These are phyloP conservation scores for Microbotryomycetes sp. DNA, from an alignment of 1,284 basidiomycete species.

Conservation along the genomic window DNA sequence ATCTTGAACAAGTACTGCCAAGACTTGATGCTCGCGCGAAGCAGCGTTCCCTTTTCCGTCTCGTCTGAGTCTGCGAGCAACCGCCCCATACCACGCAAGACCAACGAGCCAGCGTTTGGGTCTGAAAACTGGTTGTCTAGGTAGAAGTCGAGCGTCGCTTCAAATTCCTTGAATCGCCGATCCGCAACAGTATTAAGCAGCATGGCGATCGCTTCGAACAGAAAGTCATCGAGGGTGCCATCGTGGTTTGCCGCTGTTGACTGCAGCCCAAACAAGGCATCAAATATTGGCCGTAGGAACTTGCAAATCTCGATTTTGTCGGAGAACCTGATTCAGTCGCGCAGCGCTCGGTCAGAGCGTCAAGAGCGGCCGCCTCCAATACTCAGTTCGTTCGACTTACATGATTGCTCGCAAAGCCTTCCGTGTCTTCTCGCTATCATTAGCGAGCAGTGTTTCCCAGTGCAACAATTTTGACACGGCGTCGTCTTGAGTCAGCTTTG, in stretches of 20 bases:
- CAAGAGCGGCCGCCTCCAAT: too few species aligned
- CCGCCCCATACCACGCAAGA: conserved; percentile 78
- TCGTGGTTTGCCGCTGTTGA: conserved; percentile 64
- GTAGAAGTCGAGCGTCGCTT: conserved; percentile 86
- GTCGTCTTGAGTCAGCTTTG: conserved; percentile 83
- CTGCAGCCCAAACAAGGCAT: conserved; percentile 85
- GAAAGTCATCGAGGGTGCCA: conserved; percentile 74
- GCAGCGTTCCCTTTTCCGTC: conserved; percentile 64
- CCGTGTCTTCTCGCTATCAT: conserved; percentile 63
- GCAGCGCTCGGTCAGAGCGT: background rate
- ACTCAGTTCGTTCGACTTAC: too few species aligned
- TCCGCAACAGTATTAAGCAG: conserved; percentile 78
- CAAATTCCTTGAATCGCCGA: conserved; percentile 91
- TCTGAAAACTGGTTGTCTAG: conserved; percentile 79
- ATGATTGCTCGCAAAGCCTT: conserved; percentile 72
- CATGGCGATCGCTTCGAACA: conserved; percentile 85
- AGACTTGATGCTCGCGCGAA: conserved; percentile 86
- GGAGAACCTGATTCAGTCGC: conserved; percentile 14
- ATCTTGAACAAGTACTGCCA: conserved; percentile 96
- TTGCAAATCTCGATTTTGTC: conserved; percentile 64
- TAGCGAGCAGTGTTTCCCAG: conserved; percentile 61
- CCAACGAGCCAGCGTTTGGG: conserved; percentile 66
- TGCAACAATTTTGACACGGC: conserved; percentile 73
- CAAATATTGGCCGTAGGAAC: conserved; percentile 78
- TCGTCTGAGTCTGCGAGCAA: conserved; percentile 68